Evolutionary conservation across 225 moss, liverwort and hornwort genomes (phyloP), one percentile per base, ranked within the genome.

Genomic region (Straminergon stramineum): DNA sequence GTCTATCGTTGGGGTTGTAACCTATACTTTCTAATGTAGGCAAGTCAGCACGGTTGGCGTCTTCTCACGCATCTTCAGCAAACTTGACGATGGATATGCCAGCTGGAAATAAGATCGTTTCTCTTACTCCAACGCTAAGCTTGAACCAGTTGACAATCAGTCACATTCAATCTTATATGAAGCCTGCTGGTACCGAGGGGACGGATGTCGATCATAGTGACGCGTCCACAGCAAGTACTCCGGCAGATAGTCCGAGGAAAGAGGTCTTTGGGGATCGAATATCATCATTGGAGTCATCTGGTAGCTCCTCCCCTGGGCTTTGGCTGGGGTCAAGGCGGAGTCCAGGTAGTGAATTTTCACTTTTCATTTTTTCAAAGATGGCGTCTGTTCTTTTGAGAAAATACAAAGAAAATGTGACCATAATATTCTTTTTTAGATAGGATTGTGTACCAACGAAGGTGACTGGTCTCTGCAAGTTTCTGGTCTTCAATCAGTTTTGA

Each of bases 271-370:
- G 81, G 84, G 93, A 87, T 85, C 90, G 83, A 18, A 31, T 66
- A 34, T 71, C 90, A 43, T 35, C 81, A 43, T 30, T 83, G 55
- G 96, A 95, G 43, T 91, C 94, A 55, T 66, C 92, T 93, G 80
- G 76, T 84, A 89, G 88, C 87, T 88, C 89, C 75, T 91, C 83
- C 87, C 91, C 90, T 81, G 98, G 98, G 64, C 91, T 98, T 53
- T 97, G 97, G 98, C 81, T 98, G 75, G 98, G 98, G 39, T 95
- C 96, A 62, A 96, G 95, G 86, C 95, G 94, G 85, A 97, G 92
- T 87, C 83, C 94, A 92, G 95, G 96, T 95, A 88, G 60, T 78
- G 85, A 79, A 39, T 37, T 62, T 64, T 61, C 78, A 39, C 41
- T 19, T 92, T 63, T 32, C 64, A 64, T 52, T 51, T 89, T 64